Evolutionary conservation across 495 filamentous ascomycete genomes (phyloP), one percentile per base, ranked within the genome.

Genomic region (Barbatosphaeria neglecta): DNA sequence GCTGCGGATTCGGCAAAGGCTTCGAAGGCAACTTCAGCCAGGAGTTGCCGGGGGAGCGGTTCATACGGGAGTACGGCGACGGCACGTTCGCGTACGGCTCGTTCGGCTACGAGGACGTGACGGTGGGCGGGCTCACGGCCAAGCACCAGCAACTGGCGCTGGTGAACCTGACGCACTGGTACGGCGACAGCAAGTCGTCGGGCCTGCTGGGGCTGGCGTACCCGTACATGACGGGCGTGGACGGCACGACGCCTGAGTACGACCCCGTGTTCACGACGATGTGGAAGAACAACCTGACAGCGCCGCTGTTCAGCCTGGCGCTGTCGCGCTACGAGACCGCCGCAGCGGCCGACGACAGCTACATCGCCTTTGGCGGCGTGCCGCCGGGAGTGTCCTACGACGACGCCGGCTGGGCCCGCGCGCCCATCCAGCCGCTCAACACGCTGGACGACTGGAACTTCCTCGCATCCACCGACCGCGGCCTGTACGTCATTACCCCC

Each of bases 161-260:
- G 27, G 72, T 74, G 6, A 64, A 76, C 45, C 50, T 47, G 19
- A 69, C 70, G 6, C 59, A 59, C 33, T 73, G 72, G 60, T 62
- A 63, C 41, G 75, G 75, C 8, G 72, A 80, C 48, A 65, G 54
- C 9, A 38, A 35, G 3, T 65, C 65, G 0, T 67, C 66, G 27
- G 80, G 81, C 3, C 53, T 84, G 15, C 54, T 84, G 4, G 80
- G 80, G 4, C 64, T 85, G 16, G 75, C 67, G 0, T 84, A 81
- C 50, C 78, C 77, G 13, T 60, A 64, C 6, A 50, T 78, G 62
- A 66, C 45, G 49, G 60, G 50, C 28, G 38, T 60, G 22, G 43
- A 58, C 42, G 43, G 53, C 37, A 68, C 46, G 44, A 61, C 53
- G 37, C 47, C 46, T 13, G 22, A 51, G 1, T 82, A 82, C 60